Evolutionary conservation across 2,329 filamentous ascomycete species (phyloP), one percentile per base, ranked within the genome.

Genomic region (Pseudogymnoascus sp.): DNA sequence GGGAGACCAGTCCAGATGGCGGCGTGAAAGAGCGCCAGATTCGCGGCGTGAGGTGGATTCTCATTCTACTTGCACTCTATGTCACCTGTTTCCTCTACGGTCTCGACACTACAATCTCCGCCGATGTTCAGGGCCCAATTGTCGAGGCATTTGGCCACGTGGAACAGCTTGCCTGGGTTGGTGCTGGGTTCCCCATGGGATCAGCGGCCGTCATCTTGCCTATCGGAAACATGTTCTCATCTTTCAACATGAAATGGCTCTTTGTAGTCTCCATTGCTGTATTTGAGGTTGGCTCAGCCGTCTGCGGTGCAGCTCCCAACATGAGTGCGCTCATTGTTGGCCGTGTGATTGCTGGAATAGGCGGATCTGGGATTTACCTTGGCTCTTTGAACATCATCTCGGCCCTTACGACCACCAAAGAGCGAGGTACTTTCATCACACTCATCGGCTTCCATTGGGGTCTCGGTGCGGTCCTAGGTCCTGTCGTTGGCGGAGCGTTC

Each of bases 311-410:
- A 4, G 69, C 70, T 11, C 68, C 68, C 3, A 69, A 47, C 16
- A 69, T 69, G 71, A 67, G 74, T 60, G 74, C 75, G 14, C 64
- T 81, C 9, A 80, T 81, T 62, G 66, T 77, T n/a, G 77, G 77
- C 1, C 70, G 77, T 11, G 75, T 72, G 14, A 69, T 77, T 47
- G 71, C 72, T 32, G 77, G 77, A 18, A 64, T 73, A 4, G 76
- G 77, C 1, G 77, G 75, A 0, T 66, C 68, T 8, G 77, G 76
- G 3, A 73, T 78, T 64, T 78, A 77, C 59, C 70, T 70, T 2
- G 77, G 77, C 0, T 71, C 70, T 2, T 72, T 77, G 67, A 75
- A 69, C 6, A 76, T 77, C 60, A 74, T 76, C 61, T 74, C 68
- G 0, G 74, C 68, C 37, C 58, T 64, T 18, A 68, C 67, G 1